A percentile compares a stretch with the other conserved stretches of the same genome.
Conservation (phyloP, 1,284 basidiomycete genomes). For the Cutaneotrichosporon sp. region DNA sequence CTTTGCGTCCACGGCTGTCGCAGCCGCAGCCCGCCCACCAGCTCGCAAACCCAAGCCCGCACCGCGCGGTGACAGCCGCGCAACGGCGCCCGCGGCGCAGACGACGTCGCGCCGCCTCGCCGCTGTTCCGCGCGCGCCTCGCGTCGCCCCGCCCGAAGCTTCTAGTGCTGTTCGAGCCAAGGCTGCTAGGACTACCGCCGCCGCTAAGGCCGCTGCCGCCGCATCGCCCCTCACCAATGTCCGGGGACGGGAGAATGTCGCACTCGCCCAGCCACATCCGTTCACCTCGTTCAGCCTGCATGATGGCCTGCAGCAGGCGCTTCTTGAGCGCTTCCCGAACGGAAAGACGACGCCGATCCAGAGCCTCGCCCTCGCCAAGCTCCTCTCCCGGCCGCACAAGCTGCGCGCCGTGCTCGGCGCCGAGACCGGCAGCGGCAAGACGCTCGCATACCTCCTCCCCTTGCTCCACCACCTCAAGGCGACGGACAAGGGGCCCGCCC, state of each 20-base stretch:
- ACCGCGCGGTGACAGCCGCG: neutral
- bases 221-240: neutral
- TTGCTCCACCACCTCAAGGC: constrained; percentile 73
- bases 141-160: neutral
- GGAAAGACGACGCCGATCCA: constrained; percentile 68
- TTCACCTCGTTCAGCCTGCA: constrained; percentile 55
- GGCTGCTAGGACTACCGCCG: neutral
- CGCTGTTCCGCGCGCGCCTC: neutral
- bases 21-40: neutral
- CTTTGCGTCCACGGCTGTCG: neutral
- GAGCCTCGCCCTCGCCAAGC: constrained; percentile 64
- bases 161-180: too few relatives aligned
- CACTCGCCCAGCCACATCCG: constrained; percentile 21
- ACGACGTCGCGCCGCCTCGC: constrained; percentile 11
- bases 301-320: constrained; percentile 61
- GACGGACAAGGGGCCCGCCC: constrained; percentile 32
- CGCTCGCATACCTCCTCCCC: constrained; percentile 82
- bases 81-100: neutral
- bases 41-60: neutral
- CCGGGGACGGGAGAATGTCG: constrained; percentile 12
- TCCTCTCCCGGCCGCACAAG: constrained; percentile 52
- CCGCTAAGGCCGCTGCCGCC: neutral
- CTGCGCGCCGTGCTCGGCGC: constrained; percentile 67
- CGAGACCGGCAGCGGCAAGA: constrained; percentile 88
- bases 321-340: constrained; percentile 60